A percentile compares a stretch with the other conserved stretches of the same genome.
phyloP scores from a whole-genome alignment of 306 rosid species.

The Phaseolus lunatus region DNA sequence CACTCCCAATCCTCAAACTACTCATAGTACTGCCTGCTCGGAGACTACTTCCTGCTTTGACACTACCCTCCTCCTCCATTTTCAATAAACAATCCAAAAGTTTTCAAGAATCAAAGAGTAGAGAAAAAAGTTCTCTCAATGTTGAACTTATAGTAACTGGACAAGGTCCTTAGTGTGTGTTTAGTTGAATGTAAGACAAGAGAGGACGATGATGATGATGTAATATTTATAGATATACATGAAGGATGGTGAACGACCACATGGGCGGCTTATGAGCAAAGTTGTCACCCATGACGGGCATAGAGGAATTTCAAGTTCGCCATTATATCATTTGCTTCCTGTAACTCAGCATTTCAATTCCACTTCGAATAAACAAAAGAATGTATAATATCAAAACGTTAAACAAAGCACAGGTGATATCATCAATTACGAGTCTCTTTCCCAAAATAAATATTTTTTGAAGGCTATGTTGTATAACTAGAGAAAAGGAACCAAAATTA shows the following conservation, averaged over 20 bases:
- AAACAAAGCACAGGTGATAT: background rate
- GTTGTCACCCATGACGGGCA: constrained; percentile 13
- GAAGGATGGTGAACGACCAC: background rate
- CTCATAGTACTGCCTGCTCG: background rate
- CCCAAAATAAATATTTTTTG: background rate
- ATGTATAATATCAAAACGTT: background rate
- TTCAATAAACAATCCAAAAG: background rate
- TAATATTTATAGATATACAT: background rate
- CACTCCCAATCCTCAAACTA: constrained; percentile 43
- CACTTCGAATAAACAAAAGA: constrained; percentile 9
- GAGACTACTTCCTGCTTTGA: background rate
- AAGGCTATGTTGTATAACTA: background rate
- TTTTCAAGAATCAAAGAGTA: background rate
- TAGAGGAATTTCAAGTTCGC: background rate
- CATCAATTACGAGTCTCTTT: background rate
- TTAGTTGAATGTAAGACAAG: background rate
- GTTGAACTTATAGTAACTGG: background rate
- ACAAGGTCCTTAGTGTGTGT: background rate
- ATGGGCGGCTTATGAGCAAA: constrained; percentile 11
- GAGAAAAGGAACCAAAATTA: no score
- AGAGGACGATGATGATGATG: constrained; percentile 8
- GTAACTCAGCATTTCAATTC: background rate
- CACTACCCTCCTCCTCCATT: constrained; percentile 26
- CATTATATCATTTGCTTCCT: background rate
- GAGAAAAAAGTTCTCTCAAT: background rate